phyloP scores from a whole-genome alignment of 2,329 filamentous ascomycete species.

The Aspergillus caelatus region DNA sequence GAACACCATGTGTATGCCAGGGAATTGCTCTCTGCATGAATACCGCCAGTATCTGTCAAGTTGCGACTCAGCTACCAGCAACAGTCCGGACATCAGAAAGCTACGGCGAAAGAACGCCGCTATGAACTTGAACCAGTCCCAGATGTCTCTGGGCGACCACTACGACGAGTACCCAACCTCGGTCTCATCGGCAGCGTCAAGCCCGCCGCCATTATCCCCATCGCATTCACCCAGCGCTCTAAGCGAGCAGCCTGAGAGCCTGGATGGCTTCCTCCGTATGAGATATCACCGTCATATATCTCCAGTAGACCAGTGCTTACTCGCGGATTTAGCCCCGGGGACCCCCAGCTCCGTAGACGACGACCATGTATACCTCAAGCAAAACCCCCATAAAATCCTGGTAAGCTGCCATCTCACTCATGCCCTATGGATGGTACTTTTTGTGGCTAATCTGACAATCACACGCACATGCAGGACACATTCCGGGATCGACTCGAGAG shows the following conservation, averaged over 20 bases:
- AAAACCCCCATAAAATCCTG: constrained; percentile 19
- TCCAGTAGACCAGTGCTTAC: background rate
- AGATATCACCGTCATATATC: constrained; percentile 9
- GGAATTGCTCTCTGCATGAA: constrained; percentile 34
- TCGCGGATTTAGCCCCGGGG: constrained; percentile 12
- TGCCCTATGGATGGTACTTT: background rate
- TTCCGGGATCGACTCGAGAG: constrained; percentile 35
- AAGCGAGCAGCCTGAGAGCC: constrained; percentile 32
- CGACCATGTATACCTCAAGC: constrained; percentile 6
- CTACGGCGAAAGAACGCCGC: constrained; percentile 39
- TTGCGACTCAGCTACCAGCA: constrained; percentile 27
- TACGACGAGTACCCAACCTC: constrained; percentile 27
- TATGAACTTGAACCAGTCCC: constrained; percentile 33
- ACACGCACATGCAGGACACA: constrained; percentile 26
- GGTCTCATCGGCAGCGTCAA: constrained; percentile 35
- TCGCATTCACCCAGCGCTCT: constrained; percentile 39
- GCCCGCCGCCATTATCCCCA: constrained; percentile 40
- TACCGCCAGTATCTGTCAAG: constrained; percentile 40
- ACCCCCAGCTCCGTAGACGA: constrained; percentile 18
- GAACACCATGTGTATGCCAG: constrained; percentile 11
- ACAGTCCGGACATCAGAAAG: constrained; percentile 29
- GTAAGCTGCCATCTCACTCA: constrained; percentile 8
- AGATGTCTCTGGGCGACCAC: constrained; percentile 17
- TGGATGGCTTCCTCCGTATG: constrained; percentile 25
- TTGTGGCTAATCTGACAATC: background rate